Percentiles rank a stretch among this genome's conserved stretches.
These are phyloP conservation scores for Verticillium isaacii DNA, from an alignment of 2,329 filamentous ascomycete genomes.

Conservation along the genomic window DNA sequence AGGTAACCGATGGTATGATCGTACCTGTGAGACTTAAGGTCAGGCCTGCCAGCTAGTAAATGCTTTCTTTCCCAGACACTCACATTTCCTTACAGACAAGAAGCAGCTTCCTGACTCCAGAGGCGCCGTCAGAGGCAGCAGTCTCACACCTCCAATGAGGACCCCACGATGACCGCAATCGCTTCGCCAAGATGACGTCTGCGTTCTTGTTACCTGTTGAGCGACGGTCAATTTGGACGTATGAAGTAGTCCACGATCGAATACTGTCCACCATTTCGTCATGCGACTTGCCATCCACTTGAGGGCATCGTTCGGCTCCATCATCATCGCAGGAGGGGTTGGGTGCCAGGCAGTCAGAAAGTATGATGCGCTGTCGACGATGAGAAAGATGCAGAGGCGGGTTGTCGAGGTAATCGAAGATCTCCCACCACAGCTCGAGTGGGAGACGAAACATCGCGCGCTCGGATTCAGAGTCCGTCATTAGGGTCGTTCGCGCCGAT, in stretches of 20 bases:
- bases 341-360: background rate
- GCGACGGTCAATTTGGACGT: too few species aligned
- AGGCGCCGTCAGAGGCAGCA: background rate
- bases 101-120: background rate
- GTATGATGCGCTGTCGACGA: background rate
- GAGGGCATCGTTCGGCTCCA: background rate
- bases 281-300: too few species aligned
- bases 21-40: background rate
- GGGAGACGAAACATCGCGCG: background rate
- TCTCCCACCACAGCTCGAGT: background rate
- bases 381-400: background rate
- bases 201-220: background rate
- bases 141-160: background rate
- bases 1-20: background rate
- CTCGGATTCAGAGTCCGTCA: background rate
- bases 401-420: background rate
- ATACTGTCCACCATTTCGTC: too few species aligned
- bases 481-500: background rate
- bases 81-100: background rate
- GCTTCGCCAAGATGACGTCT: background rate
- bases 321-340: background rate
- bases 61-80: background rate
- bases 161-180: background rate
- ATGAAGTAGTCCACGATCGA: too few species aligned
- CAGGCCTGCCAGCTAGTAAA: too few species aligned